Evolutionary conservation across 2,329 filamentous ascomycete genomes (phyloP), one percentile per base, ranked within the genome.

Genomic region (Neofusicoccum umdonicola): DNA sequence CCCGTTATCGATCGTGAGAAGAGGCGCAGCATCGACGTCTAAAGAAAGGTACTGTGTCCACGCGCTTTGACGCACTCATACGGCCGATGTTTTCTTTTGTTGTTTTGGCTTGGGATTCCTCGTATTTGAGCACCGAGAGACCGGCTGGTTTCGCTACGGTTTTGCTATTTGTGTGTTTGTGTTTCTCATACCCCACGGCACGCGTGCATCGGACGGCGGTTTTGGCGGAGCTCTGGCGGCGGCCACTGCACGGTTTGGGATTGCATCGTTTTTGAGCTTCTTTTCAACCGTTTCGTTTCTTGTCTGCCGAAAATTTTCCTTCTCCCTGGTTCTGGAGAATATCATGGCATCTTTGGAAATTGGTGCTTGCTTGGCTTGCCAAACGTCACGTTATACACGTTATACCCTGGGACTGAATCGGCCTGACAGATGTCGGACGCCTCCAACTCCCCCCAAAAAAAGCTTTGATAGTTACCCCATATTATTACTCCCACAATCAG

Each of bases 1-100:
- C 76, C 74, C 12, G 68, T 78, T 12, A 75, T 81, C 62, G 79
- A 79, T 68, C 70, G 78, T 19, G 72, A 71, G 64, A 71, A 72
- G 71, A 65, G 74, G 69, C 61, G 70, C 45, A 66, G 65, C 42
- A 27, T 52, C 37, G 67, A 68, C 4, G 35, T 45, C 9, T n/a
- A 12, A 37, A 9, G 27, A 13, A 15, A 1, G 27, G 31, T 9
- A 15, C 22, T 19, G 11, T 15, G 42, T 35, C 8, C 8, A 19
- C 27, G 42, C 22, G 41, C 27, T 47, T 35, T 47, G 41, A 60
- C 56, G 31, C 42, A 47, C 6, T 35, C 41, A 11, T 47, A 37
- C 42, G 42, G 15, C 50, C 8, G 31, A 37, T 5, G 11, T 3
- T 19, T 47, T 57, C 27, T 11, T 60, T 27, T 37, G 42, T 45